Conservation (phyloP, 768 basidiomycete genomes). For the Rhodotorula toruloides region DNA sequence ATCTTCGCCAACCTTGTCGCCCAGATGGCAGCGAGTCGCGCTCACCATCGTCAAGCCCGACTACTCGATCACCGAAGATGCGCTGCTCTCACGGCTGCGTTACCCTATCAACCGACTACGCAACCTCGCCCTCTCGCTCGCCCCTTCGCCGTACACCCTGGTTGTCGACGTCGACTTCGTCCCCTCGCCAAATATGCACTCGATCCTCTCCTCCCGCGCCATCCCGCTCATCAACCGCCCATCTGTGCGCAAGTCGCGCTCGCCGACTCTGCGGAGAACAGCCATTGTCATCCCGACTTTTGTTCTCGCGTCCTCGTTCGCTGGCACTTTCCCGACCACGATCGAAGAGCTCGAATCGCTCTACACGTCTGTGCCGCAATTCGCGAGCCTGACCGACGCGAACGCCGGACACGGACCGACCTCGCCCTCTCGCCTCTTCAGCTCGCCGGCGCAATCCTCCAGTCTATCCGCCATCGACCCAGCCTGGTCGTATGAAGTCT, state of each 20-base stretch:
- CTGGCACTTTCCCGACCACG: neutral
- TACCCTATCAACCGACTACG: constrained; percentile 29
- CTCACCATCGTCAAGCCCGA: constrained; percentile 19
- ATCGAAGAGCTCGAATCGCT: neutral
- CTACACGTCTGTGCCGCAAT: neutral
- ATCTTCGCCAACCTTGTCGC: neutral
- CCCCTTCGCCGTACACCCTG: neutral
- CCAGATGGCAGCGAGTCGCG: neutral
- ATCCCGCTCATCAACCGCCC: constrained; percentile 4
- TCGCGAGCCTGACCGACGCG: constrained; percentile 12
- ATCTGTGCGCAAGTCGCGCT: neutral
- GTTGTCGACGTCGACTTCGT: constrained; percentile 27
- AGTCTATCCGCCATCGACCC: constrained; percentile 10
- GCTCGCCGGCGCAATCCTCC: constrained; percentile 13
- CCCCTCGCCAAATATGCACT: constrained; percentile 17
- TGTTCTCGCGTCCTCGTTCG: neutral
- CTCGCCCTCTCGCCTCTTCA: constrained; percentile 16
- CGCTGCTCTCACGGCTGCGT: constrained; percentile 11
- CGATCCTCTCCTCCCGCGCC: neutral
- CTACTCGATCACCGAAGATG: neutral
- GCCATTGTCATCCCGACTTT: constrained; percentile 22
- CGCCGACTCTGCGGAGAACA: constrained; percentile 5
- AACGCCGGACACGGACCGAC: constrained; percentile 29
- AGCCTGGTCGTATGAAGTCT: neutral
- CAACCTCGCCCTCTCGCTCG: constrained; percentile 5